phyloP scores from a whole-genome alignment of 352 stramenopile species.

The Phytophthora podocarpi region DNA sequence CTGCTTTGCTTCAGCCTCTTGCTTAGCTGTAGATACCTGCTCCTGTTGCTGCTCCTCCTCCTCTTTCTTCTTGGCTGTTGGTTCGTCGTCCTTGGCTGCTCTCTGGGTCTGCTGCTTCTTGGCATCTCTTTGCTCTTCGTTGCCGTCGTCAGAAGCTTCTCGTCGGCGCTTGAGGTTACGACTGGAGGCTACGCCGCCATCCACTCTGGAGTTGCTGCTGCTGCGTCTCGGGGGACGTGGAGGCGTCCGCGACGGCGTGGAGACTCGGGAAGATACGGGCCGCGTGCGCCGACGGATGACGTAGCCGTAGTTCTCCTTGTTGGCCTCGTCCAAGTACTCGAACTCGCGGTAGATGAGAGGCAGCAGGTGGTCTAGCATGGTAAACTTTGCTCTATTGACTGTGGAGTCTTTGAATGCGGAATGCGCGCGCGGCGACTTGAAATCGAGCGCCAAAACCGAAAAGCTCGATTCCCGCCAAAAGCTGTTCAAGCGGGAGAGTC shows the following conservation, averaged over 20 bases:
- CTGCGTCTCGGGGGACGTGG: slow-evolving; percentile 27
- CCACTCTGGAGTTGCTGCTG: slow-evolving; percentile 11
- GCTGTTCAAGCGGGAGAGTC: slow-evolving; percentile 7
- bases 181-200: slow-evolving; percentile 8
- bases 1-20: background rate
- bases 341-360: slow-evolving; percentile 49
- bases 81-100: background rate
- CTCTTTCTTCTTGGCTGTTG: background rate
- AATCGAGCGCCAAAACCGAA: slow-evolving; percentile 31
- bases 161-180: slow-evolving; percentile 18
- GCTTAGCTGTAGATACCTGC: background rate
- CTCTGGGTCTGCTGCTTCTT: slow-evolving; percentile 23
- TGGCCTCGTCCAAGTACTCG: slow-evolving; percentile 47
- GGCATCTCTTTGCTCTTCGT: slow-evolving; percentile 1
- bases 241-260: slow-evolving; percentile 12
- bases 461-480: slow-evolving; percentile 38
- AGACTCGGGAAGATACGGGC: background rate
- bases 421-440: slow-evolving; percentile 14
- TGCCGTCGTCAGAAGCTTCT: slow-evolving; percentile 12
- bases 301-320: slow-evolving; percentile 80
- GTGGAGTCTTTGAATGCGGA: background rate
- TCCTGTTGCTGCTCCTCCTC: background rate
- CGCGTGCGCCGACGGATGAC: slow-evolving; percentile 41
- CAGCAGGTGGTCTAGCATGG: slow-evolving; percentile 51
- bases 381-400: background rate